Evolutionary conservation across 441 rosid species (phyloP).

Genomic region (Populus hybrid): DNA sequence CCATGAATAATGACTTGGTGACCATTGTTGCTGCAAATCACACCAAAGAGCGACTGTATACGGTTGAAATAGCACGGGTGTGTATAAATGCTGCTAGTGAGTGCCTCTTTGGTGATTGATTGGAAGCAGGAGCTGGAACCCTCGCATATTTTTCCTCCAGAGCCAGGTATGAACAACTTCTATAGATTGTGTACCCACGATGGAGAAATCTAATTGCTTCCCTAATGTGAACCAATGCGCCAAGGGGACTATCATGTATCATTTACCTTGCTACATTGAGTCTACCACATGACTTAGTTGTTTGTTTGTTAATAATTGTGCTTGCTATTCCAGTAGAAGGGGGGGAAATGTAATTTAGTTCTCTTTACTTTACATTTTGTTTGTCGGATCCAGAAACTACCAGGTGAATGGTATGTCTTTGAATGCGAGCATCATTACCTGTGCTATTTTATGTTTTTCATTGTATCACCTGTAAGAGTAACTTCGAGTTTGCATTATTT

Average conservation of each 20-base stretch:
- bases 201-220: constrained; percentile 26
- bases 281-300: constrained; percentile 19
- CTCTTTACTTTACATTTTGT: constrained; percentile 8
- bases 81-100: constrained; percentile 20
- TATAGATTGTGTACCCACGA: constrained; percentile 17
- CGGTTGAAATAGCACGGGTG: constrained; percentile 16
- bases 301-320: constrained; percentile 18
- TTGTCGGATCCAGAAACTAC: constrained; percentile 20
- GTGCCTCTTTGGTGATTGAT: constrained; percentile 16
- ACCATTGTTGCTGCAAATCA: constrained; percentile 19
- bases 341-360: constrained; percentile 22
- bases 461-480: not conserved
- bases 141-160: constrained; percentile 30
- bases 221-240: constrained; percentile 23
- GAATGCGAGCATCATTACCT: constrained; percentile 8
- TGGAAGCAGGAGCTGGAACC: constrained; percentile 25
- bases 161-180: constrained; percentile 34
- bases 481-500: not conserved
- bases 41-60: constrained; percentile 8
- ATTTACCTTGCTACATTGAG: constrained; percentile 14
- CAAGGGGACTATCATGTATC: constrained; percentile 24
- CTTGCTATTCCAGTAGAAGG: not conserved
- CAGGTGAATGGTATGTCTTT: constrained; percentile 21
- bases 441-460: not conserved
- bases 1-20: constrained; percentile 5